phyloP scores from a whole-genome alignment of 768 basidiomycete species.

The Pleurotus tuoliensis region DNA sequence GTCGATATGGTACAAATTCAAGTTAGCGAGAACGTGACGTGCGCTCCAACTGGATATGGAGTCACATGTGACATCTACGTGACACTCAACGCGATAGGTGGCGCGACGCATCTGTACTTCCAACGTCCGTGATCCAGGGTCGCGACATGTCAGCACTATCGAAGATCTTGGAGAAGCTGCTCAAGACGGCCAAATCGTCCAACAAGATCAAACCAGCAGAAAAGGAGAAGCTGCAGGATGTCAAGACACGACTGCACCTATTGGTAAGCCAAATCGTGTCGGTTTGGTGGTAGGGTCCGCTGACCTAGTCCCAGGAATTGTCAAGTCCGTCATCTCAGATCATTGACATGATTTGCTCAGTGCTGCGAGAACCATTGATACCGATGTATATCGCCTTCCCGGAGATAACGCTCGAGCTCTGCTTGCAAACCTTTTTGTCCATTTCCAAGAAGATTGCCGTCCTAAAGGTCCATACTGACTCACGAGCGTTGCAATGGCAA shows the following conservation, averaged over 20 bases:
- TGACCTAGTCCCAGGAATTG: slow-evolving; percentile 4
- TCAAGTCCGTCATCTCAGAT: slow-evolving; percentile 31
- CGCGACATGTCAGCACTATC: neutral
- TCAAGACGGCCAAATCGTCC: neutral
- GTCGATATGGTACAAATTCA: neutral
- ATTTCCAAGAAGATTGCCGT: slow-evolving; percentile 34
- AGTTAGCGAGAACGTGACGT: too few species aligned
- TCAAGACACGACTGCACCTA: neutral
- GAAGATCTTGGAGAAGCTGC: neutral
- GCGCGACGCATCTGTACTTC: slow-evolving; percentile 1
- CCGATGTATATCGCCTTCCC: slow-evolving; percentile 39
- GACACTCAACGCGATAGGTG: neutral
- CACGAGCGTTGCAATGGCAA: slow-evolving; percentile 36
- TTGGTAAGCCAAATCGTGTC: neutral
- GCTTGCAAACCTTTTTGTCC: slow-evolving; percentile 33
- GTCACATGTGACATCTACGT: neutral
- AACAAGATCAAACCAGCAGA: neutral
- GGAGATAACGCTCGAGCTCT: slow-evolving; percentile 34
- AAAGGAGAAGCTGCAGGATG: neutral
- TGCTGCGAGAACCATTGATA: slow-evolving; percentile 39
- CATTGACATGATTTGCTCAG: slow-evolving; percentile 31
- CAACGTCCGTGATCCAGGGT: neutral
- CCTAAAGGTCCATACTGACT: slow-evolving; percentile 14
- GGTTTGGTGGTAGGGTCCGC: too few species aligned
- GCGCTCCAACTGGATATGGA: too few species aligned